Evolutionary conservation across 345 rosid genomes (phyloP).

Genomic region (Citrus sp.): DNA sequence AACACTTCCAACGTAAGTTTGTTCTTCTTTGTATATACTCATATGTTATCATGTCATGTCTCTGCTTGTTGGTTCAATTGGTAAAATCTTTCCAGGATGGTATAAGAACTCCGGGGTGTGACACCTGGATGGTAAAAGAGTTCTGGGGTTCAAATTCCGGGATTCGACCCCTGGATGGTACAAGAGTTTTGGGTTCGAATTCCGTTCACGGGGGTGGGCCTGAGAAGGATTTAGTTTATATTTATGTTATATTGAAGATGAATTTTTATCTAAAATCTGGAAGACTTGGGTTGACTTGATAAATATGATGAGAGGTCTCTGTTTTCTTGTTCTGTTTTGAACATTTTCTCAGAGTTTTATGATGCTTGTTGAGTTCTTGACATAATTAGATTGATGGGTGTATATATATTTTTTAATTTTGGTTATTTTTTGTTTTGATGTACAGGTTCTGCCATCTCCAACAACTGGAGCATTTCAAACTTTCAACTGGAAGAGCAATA

Average conservation of each 20-base stretch:
- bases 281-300: constrained; percentile 7
- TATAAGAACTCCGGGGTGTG: too few relatives aligned
- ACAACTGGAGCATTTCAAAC: constrained; percentile 76
- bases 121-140: too few relatives aligned
- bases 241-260: too few relatives aligned
- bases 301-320: background rate
- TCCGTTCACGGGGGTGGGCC: too few relatives aligned
- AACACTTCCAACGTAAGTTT: constrained; percentile 56
- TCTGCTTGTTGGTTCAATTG: background rate
- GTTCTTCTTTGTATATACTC: background rate
- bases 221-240: too few relatives aligned
- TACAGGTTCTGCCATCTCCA: constrained; percentile 83
- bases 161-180: too few relatives aligned
- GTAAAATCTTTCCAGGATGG: too few relatives aligned
- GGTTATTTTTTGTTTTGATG: background rate
- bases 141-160: too few relatives aligned
- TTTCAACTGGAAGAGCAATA: constrained; percentile 42
- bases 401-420: background rate
- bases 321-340: background rate
- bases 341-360: background rate
- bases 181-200: too few relatives aligned
- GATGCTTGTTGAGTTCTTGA: background rate
- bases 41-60: background rate
- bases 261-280: background rate
- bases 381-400: constrained; percentile 3